Percentiles rank a stretch among this genome's conserved stretches.
phyloP scores from a whole-genome alignment of 2,329 filamentous ascomycete genomes.

The Cercospora citrullina region DNA sequence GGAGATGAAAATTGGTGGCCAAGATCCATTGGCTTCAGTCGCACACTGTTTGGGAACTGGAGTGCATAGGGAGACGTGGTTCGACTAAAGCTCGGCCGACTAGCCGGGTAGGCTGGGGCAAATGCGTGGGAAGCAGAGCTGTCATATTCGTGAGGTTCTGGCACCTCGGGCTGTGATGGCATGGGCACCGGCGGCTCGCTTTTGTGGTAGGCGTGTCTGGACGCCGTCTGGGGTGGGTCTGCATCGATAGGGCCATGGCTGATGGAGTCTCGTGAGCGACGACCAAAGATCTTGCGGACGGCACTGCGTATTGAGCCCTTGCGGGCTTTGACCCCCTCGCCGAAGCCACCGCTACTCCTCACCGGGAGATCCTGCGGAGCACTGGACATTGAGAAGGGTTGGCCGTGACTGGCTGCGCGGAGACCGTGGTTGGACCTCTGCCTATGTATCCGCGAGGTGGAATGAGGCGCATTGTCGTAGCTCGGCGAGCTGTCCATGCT shows the following conservation, averaged over 20 bases:
- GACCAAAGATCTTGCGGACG: constrained; percentile 41
- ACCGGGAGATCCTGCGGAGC: constrained; percentile 5
- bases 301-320: constrained; percentile 41
- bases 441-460: constrained; percentile 28
- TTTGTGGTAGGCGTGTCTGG: constrained; percentile 37
- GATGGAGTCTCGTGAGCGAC: constrained; percentile 34
- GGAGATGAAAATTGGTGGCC: constrained; percentile 37
- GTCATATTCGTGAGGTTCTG: constrained; percentile 22
- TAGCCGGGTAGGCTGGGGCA: constrained; percentile 12
- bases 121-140: constrained; percentile 3
- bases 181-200: constrained; percentile 33
- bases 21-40: constrained; percentile 40
- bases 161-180: constrained; percentile 23
- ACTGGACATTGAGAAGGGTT: constrained; percentile 19
- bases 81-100: constrained; percentile 20
- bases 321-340: constrained; percentile 27
- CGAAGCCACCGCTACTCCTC: constrained; percentile 19
- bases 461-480: constrained; percentile 21
- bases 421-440: constrained; percentile 28
- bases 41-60: constrained; percentile 40
- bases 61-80: constrained; percentile 39
- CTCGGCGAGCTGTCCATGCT: constrained; percentile 23
- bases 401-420: constrained; percentile 27
- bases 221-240: constrained; percentile 8
- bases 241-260: constrained; percentile 15